Percentiles rank a stretch among this genome's conserved stretches.
Conservation (phyloP, 2,329 filamentous ascomycete genomes). For the Colletotrichum phormii region DNA sequence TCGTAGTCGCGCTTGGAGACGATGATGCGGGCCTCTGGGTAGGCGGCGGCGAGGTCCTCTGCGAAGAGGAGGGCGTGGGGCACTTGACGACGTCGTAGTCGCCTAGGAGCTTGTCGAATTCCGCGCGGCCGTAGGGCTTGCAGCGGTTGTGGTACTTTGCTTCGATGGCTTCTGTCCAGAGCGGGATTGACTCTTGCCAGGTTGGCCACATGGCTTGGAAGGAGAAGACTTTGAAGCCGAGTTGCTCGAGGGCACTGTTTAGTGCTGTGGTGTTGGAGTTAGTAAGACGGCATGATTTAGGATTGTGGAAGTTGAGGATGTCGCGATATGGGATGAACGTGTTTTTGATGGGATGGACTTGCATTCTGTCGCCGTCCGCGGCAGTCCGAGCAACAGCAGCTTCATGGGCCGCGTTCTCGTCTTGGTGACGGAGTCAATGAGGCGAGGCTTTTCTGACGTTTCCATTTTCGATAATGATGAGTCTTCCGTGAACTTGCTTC, state of each 20-base stretch:
- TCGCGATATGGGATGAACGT: background rate
- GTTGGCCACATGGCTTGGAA: constrained; percentile 11
- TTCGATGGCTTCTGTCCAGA: constrained; percentile 10
- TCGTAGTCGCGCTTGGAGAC: constrained; percentile 8
- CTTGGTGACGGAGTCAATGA: background rate
- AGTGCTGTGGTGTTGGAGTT: background rate
- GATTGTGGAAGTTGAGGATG: background rate
- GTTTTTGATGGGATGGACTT: background rate
- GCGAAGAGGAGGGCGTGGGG: constrained; percentile 7
- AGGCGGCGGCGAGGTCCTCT: constrained; percentile 8
- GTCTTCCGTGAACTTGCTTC: background rate
- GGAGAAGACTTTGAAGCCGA: constrained; percentile 1
- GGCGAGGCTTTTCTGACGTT: background rate
- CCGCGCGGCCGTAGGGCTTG: background rate
- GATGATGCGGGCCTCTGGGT: constrained; percentile 1
- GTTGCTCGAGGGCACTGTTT: background rate
- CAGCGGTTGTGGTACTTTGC: background rate
- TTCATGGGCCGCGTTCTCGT: background rate
- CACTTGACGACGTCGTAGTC: constrained; percentile 10
- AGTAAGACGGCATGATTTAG: background rate
- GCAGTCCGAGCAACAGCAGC: background rate
- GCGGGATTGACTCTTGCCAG: background rate
- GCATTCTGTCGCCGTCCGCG: background rate
- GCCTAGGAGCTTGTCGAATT: constrained; percentile 6
- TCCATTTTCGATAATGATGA: background rate